Evolutionary conservation across 1,284 basidiomycete genomes (phyloP).

Genomic region (Boletus holoroseus): DNA sequence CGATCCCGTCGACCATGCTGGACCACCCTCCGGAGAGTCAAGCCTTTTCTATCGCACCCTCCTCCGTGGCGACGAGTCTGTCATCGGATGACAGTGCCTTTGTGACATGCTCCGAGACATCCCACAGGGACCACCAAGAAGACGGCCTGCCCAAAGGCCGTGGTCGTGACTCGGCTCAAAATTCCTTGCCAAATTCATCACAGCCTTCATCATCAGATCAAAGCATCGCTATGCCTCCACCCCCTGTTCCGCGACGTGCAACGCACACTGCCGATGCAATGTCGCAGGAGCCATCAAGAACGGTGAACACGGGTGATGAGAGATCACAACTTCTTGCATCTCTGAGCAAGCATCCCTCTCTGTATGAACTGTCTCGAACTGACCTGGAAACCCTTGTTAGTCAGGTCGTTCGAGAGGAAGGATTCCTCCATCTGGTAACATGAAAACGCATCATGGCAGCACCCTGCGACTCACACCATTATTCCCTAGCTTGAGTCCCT

Average conservation of each 20-base stretch:
- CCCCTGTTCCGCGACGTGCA: constrained; percentile 16
- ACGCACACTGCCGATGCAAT: constrained; percentile 4
- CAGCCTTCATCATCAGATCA: constrained; percentile 29
- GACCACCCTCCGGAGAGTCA: constrained; percentile 1
- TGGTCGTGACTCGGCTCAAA: constrained; percentile 6
- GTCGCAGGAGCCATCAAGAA: constrained; percentile 3
- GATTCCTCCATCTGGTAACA: constrained; percentile 47
- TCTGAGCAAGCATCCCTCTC: constrained; percentile 37
- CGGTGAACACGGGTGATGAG: constrained; percentile 5
- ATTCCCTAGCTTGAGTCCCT: constrained; percentile 39
- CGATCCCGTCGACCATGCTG: background rate
- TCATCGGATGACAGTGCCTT: constrained; percentile 31
- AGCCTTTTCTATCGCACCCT: constrained; percentile 1
- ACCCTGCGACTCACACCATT: constrained; percentile 18
- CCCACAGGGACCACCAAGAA: constrained; percentile 8
- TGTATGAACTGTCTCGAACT: constrained; percentile 45
- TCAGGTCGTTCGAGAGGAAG: constrained; percentile 52
- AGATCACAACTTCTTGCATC: constrained; percentile 33
- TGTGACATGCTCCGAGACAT: constrained; percentile 30
- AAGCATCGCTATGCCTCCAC: constrained; percentile 28
- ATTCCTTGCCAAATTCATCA: constrained; percentile 33
- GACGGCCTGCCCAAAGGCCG: background rate
- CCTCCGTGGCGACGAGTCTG: constrained; percentile 12
- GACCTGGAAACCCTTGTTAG: constrained; percentile 46
- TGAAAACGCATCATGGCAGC: background rate